phyloP scores from a whole-genome alignment of 2,329 filamentous ascomycete species.

The Arthrobotrys sphaeroides region DNA sequence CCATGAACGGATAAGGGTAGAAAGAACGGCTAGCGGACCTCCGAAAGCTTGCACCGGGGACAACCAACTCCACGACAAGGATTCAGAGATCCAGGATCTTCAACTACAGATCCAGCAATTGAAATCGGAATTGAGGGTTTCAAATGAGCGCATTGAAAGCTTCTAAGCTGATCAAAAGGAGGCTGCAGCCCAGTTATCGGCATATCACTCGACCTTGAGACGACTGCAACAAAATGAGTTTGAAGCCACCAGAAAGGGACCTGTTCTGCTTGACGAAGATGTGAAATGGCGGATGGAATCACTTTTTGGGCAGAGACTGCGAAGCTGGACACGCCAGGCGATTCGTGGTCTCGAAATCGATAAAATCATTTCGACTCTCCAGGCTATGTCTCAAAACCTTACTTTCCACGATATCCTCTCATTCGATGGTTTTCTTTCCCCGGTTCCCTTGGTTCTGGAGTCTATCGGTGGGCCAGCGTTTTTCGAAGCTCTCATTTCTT shows the following conservation, averaged over 20 bases:
- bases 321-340: neutral
- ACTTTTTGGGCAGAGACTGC: constrained; percentile 10
- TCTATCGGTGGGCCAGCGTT: neutral
- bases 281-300: neutral
- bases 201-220: neutral
- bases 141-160: neutral
- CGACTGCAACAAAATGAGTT: constrained; percentile 12
- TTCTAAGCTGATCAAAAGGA: neutral
- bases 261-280: constrained; percentile 21
- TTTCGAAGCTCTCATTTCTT: constrained; percentile 18
- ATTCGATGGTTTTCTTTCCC: neutral
- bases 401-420: neutral
- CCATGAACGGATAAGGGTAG: no score
- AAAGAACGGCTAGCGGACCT: no score
- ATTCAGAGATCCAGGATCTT: neutral
- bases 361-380: neutral
- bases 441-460: neutral
- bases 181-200: neutral
- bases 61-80: no score
- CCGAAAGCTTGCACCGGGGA: no score
- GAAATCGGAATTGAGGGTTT: neutral
- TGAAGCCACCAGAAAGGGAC: neutral
- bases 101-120: neutral
- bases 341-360: neutral
- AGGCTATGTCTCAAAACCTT: neutral